These are phyloP conservation scores for Phytophthora vignae DNA, from an alignment of 352 stramenopile genomes.

Conservation along the genomic window DNA sequence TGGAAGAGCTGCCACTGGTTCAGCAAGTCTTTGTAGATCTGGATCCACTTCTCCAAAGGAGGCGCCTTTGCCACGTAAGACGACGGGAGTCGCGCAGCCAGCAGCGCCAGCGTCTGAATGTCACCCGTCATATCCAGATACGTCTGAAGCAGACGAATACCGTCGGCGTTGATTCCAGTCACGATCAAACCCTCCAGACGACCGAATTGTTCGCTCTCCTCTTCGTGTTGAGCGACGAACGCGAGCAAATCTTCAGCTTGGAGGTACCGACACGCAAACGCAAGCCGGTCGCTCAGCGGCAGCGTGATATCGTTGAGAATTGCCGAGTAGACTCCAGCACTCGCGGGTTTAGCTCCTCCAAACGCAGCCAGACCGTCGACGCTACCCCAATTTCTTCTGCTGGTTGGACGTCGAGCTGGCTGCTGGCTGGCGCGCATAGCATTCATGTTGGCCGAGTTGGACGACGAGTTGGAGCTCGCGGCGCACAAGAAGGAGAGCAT, in stretches of 20 bases:
- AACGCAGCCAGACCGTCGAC: conserved; percentile 61
- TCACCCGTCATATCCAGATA: conserved; percentile 93
- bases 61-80: conserved; percentile 63
- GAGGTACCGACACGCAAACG: conserved; percentile 93
- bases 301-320: conserved; percentile 91
- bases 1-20: conserved; percentile 96
- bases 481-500: conserved; percentile 80
- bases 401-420: conserved; percentile 39
- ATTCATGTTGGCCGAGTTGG: conserved; percentile 36
- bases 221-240: conserved; percentile 84
- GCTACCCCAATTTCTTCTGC: conserved; percentile 67
- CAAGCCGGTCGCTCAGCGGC: conserved; percentile 89
- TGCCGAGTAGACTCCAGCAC: conserved; percentile 59
- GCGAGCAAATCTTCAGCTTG: conserved; percentile 79
- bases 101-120: conserved; percentile 92
- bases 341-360: conserved; percentile 34
- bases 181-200: conserved; percentile 93
- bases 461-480: conserved; percentile 43
- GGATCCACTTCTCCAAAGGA: conserved; percentile 89
- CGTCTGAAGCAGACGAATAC: conserved; percentile 90
- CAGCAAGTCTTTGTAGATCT: conserved; percentile 92
- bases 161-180: conserved; percentile 84
- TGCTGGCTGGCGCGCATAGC: conserved; percentile 39
- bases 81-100: conserved; percentile 73
- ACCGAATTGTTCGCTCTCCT: conserved; percentile 83